Base-by-base conservation (phyloP, 129 eudicot genomes). In the Heracleum sosnowskyi region DNA sequence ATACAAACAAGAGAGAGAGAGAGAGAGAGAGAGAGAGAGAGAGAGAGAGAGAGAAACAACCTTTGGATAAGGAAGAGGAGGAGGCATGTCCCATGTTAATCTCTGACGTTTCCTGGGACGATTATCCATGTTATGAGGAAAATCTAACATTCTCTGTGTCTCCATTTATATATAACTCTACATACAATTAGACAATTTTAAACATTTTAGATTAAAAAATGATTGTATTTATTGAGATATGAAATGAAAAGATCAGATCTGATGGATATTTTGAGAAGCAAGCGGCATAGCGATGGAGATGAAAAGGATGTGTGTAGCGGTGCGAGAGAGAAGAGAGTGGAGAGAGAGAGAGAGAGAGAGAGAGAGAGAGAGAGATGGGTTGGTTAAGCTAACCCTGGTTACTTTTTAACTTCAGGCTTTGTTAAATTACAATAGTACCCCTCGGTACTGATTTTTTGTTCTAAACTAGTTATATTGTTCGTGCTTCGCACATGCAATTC, bases 41-140 rank as follows among this genome's bases (percentile, higher is more conserved):
- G n/a, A n/a, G n/a, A 60, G 75, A 40, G 0, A 5, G 39, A 73
- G 11, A 20, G 8, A 78, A 46, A n/a, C 8, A 44, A 87, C 96
- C 96, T 90, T 88, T 1, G 81, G 84, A 73, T 86, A 89, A 80
- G 85, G 85, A 69, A 81, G 86, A 81, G 88, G 73, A 45, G 89
- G 91, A 18, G 90, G 86, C 83, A 87, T 74, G 77, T 91, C 94
- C 94, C 97, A 87, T 1, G 92, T 81, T 73, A 91, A 91, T n/a
- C 97, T 89, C 78, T 93, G 94, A 57, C 94, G 89, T 75, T 91
- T 91, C 63, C 94, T 80, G 4, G 97, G 97, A 18, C 97, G 82
- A 42, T 89, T 89, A 73, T 91, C 97, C 88, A 87, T 85, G 66
- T 82, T 86, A 55, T 84, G 88, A 29, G 86, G 89, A 78, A 86